phyloP scores from a whole-genome alignment of 352 stramenopile genomes.

The Globisporangium alternatum region DNA sequence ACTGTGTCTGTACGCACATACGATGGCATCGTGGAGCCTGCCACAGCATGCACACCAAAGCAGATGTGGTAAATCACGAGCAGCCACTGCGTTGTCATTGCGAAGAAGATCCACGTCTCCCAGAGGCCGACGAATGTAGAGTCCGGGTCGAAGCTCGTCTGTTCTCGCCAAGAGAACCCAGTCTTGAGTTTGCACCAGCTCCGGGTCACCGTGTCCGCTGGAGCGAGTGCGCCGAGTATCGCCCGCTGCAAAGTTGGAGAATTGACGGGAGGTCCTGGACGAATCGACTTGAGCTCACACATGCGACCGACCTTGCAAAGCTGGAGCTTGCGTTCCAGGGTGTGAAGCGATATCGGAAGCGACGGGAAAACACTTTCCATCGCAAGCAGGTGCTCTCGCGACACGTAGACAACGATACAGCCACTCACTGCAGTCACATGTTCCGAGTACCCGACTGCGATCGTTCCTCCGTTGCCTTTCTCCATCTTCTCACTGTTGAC shows the following conservation, averaged over 20 bases:
- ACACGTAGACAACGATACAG: conserved; percentile 52
- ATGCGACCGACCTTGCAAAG: conserved; percentile 27
- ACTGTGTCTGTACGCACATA: conserved; percentile 28
- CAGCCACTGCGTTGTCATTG: conserved; percentile 36
- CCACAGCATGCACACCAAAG: conserved; percentile 27
- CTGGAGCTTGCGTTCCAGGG: conserved; percentile 30
- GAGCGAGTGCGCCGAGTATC: neutral
- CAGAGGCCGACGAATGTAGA: conserved; percentile 40
- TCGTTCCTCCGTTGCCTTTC: neutral
- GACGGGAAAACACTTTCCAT: conserved; percentile 33
- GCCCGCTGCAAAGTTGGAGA: neutral
- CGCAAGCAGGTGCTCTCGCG: conserved; percentile 37
- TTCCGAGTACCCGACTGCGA: conserved; percentile 28
- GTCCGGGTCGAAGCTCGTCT: conserved; percentile 47
- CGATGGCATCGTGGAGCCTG: conserved; percentile 1
- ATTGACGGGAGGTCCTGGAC: neutral
- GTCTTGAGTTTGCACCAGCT: neutral
- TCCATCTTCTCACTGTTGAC: neutral
- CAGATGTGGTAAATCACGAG: conserved; percentile 52
- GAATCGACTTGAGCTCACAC: conserved; percentile 28
- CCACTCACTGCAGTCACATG: conserved; percentile 46
- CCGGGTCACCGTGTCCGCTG: neutral
- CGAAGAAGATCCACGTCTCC: conserved; percentile 43
- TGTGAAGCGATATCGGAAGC: conserved; percentile 25
- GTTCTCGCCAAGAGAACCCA: neutral